phyloP scores from a whole-genome alignment of 768 basidiomycete genomes.

The Lenzites betulinus region DNA sequence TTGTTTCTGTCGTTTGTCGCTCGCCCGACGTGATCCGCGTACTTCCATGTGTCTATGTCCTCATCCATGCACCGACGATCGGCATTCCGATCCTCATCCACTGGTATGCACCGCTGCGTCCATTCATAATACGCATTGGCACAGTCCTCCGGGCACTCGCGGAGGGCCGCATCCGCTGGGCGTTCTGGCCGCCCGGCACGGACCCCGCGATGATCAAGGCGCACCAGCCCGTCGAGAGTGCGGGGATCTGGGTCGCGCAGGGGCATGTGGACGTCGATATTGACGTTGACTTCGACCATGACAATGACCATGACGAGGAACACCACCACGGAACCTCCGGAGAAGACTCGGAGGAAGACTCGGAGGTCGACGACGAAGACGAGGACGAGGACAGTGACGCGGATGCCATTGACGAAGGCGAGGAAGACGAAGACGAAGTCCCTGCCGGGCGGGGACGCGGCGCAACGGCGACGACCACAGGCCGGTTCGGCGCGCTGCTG shows the following conservation, averaged over 20 bases:
- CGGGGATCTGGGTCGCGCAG: slow-evolving; percentile 62
- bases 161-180: slow-evolving; percentile 82
- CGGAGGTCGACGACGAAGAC: neutral
- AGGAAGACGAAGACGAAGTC: neutral
- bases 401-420: slow-evolving; percentile 10
- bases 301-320: slow-evolving; percentile 34
- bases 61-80: neutral
- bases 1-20: neutral
- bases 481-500: slow-evolving; percentile 44
- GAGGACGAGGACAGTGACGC: slow-evolving; percentile 25
- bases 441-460: neutral
- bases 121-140: neutral
- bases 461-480: neutral
- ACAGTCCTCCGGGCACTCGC: slow-evolving; percentile 81
- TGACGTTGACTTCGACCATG: slow-evolving; percentile 22
- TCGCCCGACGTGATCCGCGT: neutral
- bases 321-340: neutral
- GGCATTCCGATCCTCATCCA: neutral
- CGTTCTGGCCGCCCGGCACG: slow-evolving; percentile 74
- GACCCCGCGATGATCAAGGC: slow-evolving; percentile 31
- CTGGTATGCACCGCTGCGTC: no score
- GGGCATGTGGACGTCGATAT: slow-evolving; percentile 14
- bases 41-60: neutral
- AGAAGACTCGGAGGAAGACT: neutral
- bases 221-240: slow-evolving; percentile 33